A percentile compares a stretch with the other conserved stretches of the same genome.
Evolutionary conservation across 1,284 basidiomycete species (phyloP).

Genomic region (Microbotryum violaceum): DNA sequence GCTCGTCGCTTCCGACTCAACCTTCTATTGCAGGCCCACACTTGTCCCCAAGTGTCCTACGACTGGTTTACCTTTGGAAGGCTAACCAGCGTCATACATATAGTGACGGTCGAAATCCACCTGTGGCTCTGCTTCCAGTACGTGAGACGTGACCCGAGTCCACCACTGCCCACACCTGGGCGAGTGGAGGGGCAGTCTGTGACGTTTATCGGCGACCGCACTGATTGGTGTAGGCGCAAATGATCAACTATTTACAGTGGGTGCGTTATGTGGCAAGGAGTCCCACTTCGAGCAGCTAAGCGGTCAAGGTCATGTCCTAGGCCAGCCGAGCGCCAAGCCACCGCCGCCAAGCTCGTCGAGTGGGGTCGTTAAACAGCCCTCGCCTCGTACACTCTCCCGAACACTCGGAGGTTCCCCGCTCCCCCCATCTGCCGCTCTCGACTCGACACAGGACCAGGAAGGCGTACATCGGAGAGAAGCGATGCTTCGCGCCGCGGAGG

Average conservation of each 20-base stretch:
- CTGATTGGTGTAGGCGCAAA: no score
- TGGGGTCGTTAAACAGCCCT: not conserved
- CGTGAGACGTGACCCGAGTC: not conserved
- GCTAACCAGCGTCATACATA: no score
- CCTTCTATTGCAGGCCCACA: no score
- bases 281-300: constrained; percentile 8
- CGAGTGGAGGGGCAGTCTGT: no score
- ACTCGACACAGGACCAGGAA: not conserved
- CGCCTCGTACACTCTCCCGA: not conserved
- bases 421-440: not conserved
- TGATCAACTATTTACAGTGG: not conserved
- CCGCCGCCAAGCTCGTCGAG: no score
- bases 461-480: not conserved
- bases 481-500: constrained; percentile 8
- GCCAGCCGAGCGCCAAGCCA: not conserved
- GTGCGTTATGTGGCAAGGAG: constrained; percentile 16
- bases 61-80: no score
- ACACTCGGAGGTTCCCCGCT: not conserved
- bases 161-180: not conserved
- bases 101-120: not conserved
- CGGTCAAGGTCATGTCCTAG: constrained; percentile 7
- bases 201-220: not conserved
- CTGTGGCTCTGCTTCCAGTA: not conserved
- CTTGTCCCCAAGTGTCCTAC: no score
- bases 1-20: no score